Conservation (phyloP, 2,329 filamentous ascomycete species). For the Endocalyx cinctus region DNA sequence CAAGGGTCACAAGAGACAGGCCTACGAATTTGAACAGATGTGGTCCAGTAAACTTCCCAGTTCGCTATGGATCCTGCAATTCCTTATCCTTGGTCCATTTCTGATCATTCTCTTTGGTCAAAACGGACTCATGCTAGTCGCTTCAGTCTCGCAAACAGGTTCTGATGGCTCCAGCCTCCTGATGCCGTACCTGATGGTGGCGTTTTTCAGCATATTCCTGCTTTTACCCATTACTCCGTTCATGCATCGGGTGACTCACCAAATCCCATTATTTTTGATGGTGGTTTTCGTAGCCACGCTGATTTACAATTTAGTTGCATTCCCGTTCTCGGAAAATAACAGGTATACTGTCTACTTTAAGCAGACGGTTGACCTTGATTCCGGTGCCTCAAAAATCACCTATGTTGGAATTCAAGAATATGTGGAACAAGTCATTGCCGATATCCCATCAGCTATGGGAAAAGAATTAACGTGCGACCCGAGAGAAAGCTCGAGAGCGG, state of each 20-base stretch:
- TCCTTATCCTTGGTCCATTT: slow-evolving; percentile 74
- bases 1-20: slow-evolving; percentile 23
- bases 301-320: slow-evolving; percentile 80
- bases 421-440: slow-evolving; percentile 59
- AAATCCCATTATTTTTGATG: slow-evolving; percentile 73
- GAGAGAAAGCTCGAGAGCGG: slow-evolving; percentile 36
- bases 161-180: slow-evolving; percentile 74
- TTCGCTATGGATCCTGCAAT: slow-evolving; percentile 86
- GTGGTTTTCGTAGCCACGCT: slow-evolving; percentile 69
- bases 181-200: slow-evolving; percentile 66
- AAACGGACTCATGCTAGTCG: slow-evolving; percentile 66
- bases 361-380: slow-evolving; percentile 74
- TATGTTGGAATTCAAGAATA: slow-evolving; percentile 66
- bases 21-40: slow-evolving; percentile 69
- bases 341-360: slow-evolving; percentile 85
- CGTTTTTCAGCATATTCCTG: slow-evolving; percentile 63
- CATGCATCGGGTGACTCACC: slow-evolving; percentile 78
- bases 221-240: slow-evolving; percentile 77
- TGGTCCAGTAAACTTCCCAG: slow-evolving; percentile 78
- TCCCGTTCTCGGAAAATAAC: slow-evolving; percentile 78
- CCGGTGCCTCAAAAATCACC: slow-evolving; percentile 63
- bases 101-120: slow-evolving; percentile 74
- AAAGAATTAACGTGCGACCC: slow-evolving; percentile 50
- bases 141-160: slow-evolving; percentile 73
- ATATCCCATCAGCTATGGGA: slow-evolving; percentile 67